Base-by-base conservation (phyloP, 2,329 filamentous ascomycete species). In the Trichoderma sp. region DNA sequence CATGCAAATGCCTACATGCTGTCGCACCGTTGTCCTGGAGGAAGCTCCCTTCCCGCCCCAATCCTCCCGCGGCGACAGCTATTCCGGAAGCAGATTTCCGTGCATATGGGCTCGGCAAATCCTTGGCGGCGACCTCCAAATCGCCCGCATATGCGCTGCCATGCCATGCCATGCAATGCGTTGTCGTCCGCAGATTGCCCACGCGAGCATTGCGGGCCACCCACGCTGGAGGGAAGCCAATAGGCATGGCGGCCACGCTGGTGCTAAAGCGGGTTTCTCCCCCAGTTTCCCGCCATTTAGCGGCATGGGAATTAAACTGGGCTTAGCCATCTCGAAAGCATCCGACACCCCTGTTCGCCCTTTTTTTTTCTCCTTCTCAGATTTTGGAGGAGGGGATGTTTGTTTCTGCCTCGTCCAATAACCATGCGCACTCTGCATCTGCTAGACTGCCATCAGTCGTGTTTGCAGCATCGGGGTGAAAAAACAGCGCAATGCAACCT, bases 171-270 rank as follows among this genome's bases (percentile, higher is more conserved):
- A 64, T 64, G 60, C 60, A 28, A 56, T 65, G 61, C 61, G 37
- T 56, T 65, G 51, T 65, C 61, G 34, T 65, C 51, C 61, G 61
- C 61, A 56, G 24, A 65, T 65, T 51, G 55, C 51, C 61, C 61
- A 65, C 61, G 61, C 61, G 51, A 65, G 37, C 61, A 56, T 65
- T 65, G 61, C 61, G 61, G 61, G 34, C 61, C 61, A 55, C 61
- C 61, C 34, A 34, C 32, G 51, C 51, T 56, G 51, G 34, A 34
- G 14, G 34, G 10, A 32, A 46, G 24, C 52, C 61, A 65, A 65
- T 56, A 46, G 61, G 51, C 51, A 26, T 26, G 43, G 28, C n/a
- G 1, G 18, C 21, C 16, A 37, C 14, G 32, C 30, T 6, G 37
- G 43, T 46, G 43, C 43, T 21, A 46, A 46, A 21, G 43, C 43